Evolutionary conservation across 75 land plant species (phyloP).

Genomic region (Adiantum capillusveneris): DNA sequence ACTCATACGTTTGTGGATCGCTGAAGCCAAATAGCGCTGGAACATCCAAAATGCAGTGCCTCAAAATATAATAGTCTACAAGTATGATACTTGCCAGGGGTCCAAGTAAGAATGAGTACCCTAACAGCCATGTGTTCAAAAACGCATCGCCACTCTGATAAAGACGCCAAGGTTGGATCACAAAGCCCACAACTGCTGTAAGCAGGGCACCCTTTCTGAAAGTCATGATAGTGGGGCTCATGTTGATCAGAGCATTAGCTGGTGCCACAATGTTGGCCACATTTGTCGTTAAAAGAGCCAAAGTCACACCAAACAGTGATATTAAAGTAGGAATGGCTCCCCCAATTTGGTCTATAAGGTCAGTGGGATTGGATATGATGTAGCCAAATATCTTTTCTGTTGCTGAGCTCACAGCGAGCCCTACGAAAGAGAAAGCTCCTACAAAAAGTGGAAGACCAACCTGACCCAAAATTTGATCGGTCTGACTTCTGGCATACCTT

Average conservation of each 20-base stretch:
- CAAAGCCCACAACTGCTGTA: conserved; percentile 21
- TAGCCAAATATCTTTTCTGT: conserved; percentile 36
- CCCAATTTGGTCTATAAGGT: conserved; percentile 24
- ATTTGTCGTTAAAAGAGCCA: conserved; percentile 50
- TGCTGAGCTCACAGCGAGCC: conserved; percentile 51
- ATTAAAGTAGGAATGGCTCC: conserved; percentile 16
- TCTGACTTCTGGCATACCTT: conserved; percentile 32
- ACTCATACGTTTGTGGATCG: conserved; percentile 21
- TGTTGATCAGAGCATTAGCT: conserved; percentile 36
- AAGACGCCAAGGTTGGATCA: conserved; percentile 38
- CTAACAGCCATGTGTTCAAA: conserved; percentile 39
- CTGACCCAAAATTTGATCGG: conserved; percentile 47
- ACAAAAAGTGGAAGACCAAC: conserved; percentile 38
- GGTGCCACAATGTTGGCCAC: conserved; percentile 57
- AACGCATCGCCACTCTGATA: conserved; percentile 25
- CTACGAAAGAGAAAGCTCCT: conserved; percentile 35
- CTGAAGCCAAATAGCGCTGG: conserved; percentile 18
- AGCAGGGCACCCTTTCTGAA: conserved; percentile 22
- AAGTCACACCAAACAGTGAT: conserved; percentile 32
- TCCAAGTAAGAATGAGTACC: conserved; percentile 35
- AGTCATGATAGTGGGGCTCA: conserved; percentile 27
- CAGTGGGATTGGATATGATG: conserved; percentile 38
- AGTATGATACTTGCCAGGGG: conserved; percentile 34
- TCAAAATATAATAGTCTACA: conserved; percentile 34
- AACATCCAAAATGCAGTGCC: conserved; percentile 23